Evolutionary conservation across 257 asterid species (phyloP).

Genomic region (Rehmannia glutinosa): DNA sequence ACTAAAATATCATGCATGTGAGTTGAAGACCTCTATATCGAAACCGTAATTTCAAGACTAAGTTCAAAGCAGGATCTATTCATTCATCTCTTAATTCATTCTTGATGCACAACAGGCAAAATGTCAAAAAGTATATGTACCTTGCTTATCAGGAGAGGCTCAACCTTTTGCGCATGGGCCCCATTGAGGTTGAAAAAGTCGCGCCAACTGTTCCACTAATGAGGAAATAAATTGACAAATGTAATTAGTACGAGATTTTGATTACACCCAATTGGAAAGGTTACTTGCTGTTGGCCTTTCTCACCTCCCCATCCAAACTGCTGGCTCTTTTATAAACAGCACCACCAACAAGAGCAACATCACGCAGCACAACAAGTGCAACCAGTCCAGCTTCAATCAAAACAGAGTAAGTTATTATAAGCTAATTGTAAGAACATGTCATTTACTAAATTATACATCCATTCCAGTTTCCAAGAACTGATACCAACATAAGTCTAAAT

Average conservation of each 20-base stretch:
- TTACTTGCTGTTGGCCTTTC: neutral
- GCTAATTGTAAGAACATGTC: neutral
- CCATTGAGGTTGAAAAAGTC: constrained; percentile 86
- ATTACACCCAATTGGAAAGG: neutral
- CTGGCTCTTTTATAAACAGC: constrained; percentile 78
- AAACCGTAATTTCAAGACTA: neutral
- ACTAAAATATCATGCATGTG: neutral
- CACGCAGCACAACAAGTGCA: constrained; percentile 75
- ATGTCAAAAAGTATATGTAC: constrained; percentile 28
- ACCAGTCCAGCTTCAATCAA: constrained; percentile 75
- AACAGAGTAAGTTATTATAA: neutral
- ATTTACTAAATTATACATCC: neutral
- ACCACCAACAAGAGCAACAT: constrained; percentile 83
- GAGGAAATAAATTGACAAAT: constrained; percentile 13
- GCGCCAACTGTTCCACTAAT: constrained; percentile 68
- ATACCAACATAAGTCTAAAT: too few species aligned
- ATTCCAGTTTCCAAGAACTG: neutral
- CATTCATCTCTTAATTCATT: neutral
- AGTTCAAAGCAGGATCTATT: neutral
- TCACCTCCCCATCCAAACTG: constrained; percentile 75
- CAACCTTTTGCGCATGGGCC: constrained; percentile 57
- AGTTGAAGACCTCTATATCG: neutral
- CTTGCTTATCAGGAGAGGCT: constrained; percentile 91
- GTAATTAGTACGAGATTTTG: constrained; percentile 13
- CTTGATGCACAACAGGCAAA: neutral